Percentiles rank a stretch among this genome's conserved stretches.
Evolutionary conservation across 2,329 filamentous ascomycete genomes (phyloP).

Genomic region (Alternaria angustiovoidea): DNA sequence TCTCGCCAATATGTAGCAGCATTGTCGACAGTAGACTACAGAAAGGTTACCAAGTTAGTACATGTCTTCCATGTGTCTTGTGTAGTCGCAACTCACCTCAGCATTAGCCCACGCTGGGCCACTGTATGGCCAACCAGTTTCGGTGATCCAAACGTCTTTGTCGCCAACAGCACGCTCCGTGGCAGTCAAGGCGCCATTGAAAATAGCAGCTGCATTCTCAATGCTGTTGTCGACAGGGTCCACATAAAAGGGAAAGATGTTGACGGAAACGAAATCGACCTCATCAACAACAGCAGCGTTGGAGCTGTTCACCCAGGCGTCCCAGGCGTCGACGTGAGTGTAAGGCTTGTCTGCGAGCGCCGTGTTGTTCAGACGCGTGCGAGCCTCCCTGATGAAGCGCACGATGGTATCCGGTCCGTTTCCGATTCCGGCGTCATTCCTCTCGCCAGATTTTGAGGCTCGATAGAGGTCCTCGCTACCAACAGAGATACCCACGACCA

Average conservation of each 20-base stretch:
- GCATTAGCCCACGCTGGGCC: constrained; percentile 41
- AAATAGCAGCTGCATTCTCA: constrained; percentile 53
- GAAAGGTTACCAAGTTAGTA: neutral
- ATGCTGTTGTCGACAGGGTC: constrained; percentile 40
- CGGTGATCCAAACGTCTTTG: constrained; percentile 51
- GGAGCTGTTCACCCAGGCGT: constrained; percentile 44
- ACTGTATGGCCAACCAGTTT: constrained; percentile 47
- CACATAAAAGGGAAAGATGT: constrained; percentile 51
- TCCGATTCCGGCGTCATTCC: constrained; percentile 69
- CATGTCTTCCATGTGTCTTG: neutral
- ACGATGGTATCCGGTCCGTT: constrained; percentile 68
- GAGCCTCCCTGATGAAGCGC: constrained; percentile 60
- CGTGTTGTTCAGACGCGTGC: constrained; percentile 66
- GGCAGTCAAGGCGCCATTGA: constrained; percentile 35
- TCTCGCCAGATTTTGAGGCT: constrained; percentile 69
- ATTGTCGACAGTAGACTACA: constrained; percentile 37
- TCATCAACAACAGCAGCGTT: constrained; percentile 47
- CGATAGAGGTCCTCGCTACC: constrained; percentile 69
- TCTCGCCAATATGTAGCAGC: constrained; percentile 43
- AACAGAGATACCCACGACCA: constrained; percentile 49
- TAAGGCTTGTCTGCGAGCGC: constrained; percentile 60
- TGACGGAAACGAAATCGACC: constrained; percentile 49
- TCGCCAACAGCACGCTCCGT: constrained; percentile 40
- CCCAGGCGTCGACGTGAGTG: constrained; percentile 51
- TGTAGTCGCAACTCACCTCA: neutral